These are phyloP conservation scores for Silene uniflora DNA, from an alignment of 148 eudicot genomes.

Conservation along the genomic window DNA sequence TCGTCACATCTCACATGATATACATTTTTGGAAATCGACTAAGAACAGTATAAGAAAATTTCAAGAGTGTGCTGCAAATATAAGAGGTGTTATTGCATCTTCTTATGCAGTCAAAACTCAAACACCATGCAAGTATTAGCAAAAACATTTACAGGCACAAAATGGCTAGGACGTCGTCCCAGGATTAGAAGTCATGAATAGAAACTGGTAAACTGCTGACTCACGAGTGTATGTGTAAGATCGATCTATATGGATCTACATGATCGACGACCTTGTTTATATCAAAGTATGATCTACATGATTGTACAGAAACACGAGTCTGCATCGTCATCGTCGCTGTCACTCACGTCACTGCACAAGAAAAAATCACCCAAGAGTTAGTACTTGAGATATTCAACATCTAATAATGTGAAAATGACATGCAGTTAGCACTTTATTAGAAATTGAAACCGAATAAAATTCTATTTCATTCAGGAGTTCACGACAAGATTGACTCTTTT, in stretches of 20 bases:
- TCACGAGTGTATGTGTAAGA: slow-evolving; percentile 2
- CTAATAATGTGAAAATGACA: background rate
- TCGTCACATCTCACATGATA: too few relatives aligned
- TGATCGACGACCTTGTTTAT: background rate
- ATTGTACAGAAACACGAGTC: slow-evolving; percentile 48
- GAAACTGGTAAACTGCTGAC: slow-evolving; percentile 4
- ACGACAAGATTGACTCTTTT: too few relatives aligned
- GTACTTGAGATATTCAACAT: background rate
- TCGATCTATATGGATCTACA: slow-evolving; percentile 19
- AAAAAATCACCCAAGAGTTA: slow-evolving; percentile 18
- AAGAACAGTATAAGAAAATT: background rate
- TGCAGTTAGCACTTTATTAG: background rate
- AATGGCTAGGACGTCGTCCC: slow-evolving; percentile 10
- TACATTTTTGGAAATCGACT: too few relatives aligned
- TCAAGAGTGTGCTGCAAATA: background rate
- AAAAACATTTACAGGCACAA: slow-evolving; percentile 13
- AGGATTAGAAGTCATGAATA: background rate
- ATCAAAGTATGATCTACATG: slow-evolving; percentile 33
- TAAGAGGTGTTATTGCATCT: background rate
- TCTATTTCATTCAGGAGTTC: too few relatives aligned
- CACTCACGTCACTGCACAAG: slow-evolving; percentile 45
- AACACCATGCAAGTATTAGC: slow-evolving; percentile 2
- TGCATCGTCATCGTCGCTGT: slow-evolving; percentile 43
- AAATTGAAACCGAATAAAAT: too few relatives aligned
- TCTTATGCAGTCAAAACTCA: slow-evolving; percentile 13